phyloP scores from a whole-genome alignment of 164 flowering plant genomes.

The Litsea cubeba region DNA sequence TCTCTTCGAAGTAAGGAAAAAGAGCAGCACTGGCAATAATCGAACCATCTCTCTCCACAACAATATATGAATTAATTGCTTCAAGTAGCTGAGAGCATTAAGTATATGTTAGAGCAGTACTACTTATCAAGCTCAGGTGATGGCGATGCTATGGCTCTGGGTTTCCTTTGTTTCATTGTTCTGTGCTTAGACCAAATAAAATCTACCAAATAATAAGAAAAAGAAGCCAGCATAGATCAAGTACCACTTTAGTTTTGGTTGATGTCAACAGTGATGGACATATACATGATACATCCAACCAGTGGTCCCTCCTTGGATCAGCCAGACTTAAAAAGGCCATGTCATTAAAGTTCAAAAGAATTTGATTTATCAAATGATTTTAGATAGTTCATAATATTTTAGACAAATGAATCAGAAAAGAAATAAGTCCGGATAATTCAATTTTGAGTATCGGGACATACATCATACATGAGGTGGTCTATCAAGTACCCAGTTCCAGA shows the following conservation, averaged over 20 bases:
- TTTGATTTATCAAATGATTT: neutral
- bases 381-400: neutral
- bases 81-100: slow-evolving; percentile 46
- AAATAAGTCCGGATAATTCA: neutral
- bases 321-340: neutral
- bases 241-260: neutral
- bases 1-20: slow-evolving; percentile 72
- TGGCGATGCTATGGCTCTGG: neutral
- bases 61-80: slow-evolving; percentile 63
- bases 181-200: neutral
- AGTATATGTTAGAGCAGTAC: neutral
- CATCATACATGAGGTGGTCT: neutral
- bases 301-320: neutral
- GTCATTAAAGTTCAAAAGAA: neutral
- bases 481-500: neutral
- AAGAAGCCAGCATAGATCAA: neutral
- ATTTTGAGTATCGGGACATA: neutral
- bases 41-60: slow-evolving; percentile 95
- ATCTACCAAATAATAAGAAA: neutral
- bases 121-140: slow-evolving; percentile 2
- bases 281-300: too few species aligned
- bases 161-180: neutral
- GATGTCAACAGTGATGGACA: neutral
- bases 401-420: neutral
- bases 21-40: slow-evolving; percentile 96